phyloP scores from a whole-genome alignment of 1,284 basidiomycete species.

The Cerioporus squamosus region DNA sequence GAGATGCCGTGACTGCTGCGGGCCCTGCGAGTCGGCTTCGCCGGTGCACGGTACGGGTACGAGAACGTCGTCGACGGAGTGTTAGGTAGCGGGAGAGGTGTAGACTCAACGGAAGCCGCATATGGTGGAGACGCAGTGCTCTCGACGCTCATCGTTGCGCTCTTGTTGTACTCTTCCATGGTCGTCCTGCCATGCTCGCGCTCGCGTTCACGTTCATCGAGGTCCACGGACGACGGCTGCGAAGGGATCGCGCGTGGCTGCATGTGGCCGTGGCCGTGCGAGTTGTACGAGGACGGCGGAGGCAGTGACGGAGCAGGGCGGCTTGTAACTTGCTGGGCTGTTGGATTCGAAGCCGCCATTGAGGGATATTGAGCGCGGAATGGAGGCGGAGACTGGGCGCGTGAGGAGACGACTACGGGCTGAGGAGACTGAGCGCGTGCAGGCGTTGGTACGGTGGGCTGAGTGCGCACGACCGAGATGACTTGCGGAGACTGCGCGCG shows the following conservation, averaged over 20 bases:
- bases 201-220: slow-evolving; percentile 8
- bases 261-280: slow-evolving; percentile 10
- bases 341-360: not conserved
- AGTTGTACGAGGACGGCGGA: slow-evolving; percentile 10
- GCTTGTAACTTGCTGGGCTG: not conserved
- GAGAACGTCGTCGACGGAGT: slow-evolving; percentile 23
- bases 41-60: slow-evolving; percentile 10
- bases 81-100: slow-evolving; percentile 18
- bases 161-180: not conserved
- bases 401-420: slow-evolving; percentile 4
- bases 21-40: not conserved
- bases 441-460: not conserved
- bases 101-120: slow-evolving; percentile 20
- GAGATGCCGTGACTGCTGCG: slow-evolving; percentile 9
- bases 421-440: slow-evolving; percentile 12
- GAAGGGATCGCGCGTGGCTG: slow-evolving; percentile 17
- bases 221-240: slow-evolving; percentile 12
- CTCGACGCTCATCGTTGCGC: not conserved
- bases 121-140: slow-evolving; percentile 4
- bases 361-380: slow-evolving; percentile 18
- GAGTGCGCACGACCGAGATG: not conserved
- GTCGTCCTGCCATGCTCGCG: not conserved
- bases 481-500: slow-evolving; percentile 11
- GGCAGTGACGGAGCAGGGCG: slow-evolving; percentile 14
- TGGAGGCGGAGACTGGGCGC: slow-evolving; percentile 20